Base-by-base conservation (phyloP, 352 stramenopile species). In the Halophytophthora polymorphica region DNA sequence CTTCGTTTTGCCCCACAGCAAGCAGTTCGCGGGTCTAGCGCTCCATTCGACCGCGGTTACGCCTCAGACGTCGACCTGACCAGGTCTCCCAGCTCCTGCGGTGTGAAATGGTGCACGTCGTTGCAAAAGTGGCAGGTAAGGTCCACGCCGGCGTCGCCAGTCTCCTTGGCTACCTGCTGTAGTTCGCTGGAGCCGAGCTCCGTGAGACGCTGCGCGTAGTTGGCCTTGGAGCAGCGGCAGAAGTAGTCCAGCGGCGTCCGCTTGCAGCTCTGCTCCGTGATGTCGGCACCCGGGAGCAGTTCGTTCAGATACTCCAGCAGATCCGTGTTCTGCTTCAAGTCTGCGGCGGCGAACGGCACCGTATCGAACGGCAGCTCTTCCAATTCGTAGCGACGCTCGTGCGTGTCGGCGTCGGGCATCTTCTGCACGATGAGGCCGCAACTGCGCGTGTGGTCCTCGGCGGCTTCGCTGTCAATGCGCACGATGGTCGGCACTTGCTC, bases 61-160 rank as follows among this genome's bases (percentile, higher is more conserved):
- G 61, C 31, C 43, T 71, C 48, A 43, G 46, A 46, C 22, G 76
- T 41, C 17, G 56, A 77, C 28, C 53, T 50, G 43, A 66, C 77
- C 31, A 64, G 53, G 38, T 19, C 59, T 15, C 73, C 51, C n/a
- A 88, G 53, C 44, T 90, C 77, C 14, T 50, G 40, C 28, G 64
- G 34, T 35, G 74, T 72, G 52, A 93, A 89, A 36, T 77, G 67
- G 53, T 95, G 82, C 23, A 59, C 56, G 61, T 87, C 82, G 53
- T 95, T 95, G 62, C 84, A 95, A 37, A 93, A 95, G 67, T 91
- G 77, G 47, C 84, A 95, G 17, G 76, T 88, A 37, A 93, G 61
- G 12, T 87, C 70, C 10, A 95, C 71, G 5, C 78, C 81, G 41
- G 73, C 66, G 21, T 63, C 73, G 18, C 64, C 64, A 8, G 67